These are phyloP conservation scores for Colletotrichum lini DNA, from an alignment of 2,329 filamentous ascomycete species.

Conservation along the genomic window DNA sequence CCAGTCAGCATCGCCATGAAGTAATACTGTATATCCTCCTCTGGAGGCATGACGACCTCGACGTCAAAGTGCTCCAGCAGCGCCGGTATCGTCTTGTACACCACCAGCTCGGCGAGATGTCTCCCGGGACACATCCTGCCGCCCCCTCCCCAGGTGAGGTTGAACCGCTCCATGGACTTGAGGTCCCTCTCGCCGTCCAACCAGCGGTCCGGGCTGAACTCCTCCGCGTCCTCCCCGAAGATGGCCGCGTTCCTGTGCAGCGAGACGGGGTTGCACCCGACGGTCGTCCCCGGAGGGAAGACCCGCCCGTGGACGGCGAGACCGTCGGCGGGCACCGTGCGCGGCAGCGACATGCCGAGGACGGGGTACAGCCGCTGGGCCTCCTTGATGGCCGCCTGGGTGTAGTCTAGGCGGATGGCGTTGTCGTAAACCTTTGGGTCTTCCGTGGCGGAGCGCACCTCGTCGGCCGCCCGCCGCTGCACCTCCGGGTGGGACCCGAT, in stretches of 20 bases:
- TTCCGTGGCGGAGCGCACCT: constrained; percentile 45
- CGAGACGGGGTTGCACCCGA: constrained; percentile 66
- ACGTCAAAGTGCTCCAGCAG: constrained; percentile 63
- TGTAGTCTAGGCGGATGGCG: constrained; percentile 50
- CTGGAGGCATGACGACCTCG: constrained; percentile 54
- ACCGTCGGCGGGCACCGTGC: constrained; percentile 57
- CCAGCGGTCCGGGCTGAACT: constrained; percentile 65
- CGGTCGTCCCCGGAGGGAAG: constrained; percentile 61
- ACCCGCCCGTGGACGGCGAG: constrained; percentile 56
- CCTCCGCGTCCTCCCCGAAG: constrained; percentile 62
- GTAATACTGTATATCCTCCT: constrained; percentile 60
- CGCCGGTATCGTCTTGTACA: constrained; percentile 59
- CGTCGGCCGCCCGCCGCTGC: constrained; percentile 50
- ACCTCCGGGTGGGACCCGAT: constrained; percentile 57
- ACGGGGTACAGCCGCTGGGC: constrained; percentile 66
- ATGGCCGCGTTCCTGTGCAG: constrained; percentile 66
- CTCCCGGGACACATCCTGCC: constrained; percentile 65
- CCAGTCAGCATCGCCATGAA: constrained; percentile 68
- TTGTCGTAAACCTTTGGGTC: constrained; percentile 46
- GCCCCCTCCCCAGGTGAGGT: constrained; percentile 67
- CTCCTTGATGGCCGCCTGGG: constrained; percentile 64
- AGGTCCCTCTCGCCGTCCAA: constrained; percentile 49
- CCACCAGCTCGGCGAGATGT: constrained; percentile 65
- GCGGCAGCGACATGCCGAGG: constrained; percentile 65
- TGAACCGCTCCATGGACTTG: constrained; percentile 62